These are phyloP conservation scores for Saccharum spontaneum DNA, from an alignment of 176 grass and related monocot species.

Conservation along the genomic window DNA sequence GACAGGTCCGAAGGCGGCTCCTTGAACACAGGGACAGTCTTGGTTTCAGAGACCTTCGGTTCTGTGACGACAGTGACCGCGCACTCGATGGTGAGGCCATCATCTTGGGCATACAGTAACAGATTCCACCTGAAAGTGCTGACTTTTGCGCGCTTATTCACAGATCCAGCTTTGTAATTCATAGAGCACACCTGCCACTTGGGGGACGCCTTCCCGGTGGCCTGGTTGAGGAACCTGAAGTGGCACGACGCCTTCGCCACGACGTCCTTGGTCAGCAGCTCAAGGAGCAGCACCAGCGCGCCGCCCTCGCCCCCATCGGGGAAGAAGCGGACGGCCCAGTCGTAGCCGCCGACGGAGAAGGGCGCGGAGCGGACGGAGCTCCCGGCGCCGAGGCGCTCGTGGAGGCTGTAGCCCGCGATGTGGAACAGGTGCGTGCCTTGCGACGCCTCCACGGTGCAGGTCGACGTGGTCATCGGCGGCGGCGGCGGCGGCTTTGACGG, in stretches of 20 bases:
- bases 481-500: too few relatives aligned
- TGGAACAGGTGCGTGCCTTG: too few relatives aligned
- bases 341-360: too few relatives aligned
- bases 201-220: neutral
- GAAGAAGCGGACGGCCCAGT: neutral
- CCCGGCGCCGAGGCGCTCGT: too few relatives aligned
- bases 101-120: neutral
- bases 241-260: neutral
- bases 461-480: too few relatives aligned
- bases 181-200: neutral
- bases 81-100: neutral
- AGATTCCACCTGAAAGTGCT: neutral
- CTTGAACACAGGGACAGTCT: neutral
- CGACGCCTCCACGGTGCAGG: too few relatives aligned
- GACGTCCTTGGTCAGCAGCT: neutral
- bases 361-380: too few relatives aligned
- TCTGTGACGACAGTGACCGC: neutral
- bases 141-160: neutral
- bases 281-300: neutral
- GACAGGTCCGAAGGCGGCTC: neutral
- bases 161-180: neutral
- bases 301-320: neutral
- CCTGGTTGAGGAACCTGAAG: neutral
- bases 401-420: too few relatives aligned
- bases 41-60: too few relatives aligned